phyloP scores from a whole-genome alignment of 2,329 filamentous ascomycete genomes.

The Ophiostoma triangulosporum region DNA sequence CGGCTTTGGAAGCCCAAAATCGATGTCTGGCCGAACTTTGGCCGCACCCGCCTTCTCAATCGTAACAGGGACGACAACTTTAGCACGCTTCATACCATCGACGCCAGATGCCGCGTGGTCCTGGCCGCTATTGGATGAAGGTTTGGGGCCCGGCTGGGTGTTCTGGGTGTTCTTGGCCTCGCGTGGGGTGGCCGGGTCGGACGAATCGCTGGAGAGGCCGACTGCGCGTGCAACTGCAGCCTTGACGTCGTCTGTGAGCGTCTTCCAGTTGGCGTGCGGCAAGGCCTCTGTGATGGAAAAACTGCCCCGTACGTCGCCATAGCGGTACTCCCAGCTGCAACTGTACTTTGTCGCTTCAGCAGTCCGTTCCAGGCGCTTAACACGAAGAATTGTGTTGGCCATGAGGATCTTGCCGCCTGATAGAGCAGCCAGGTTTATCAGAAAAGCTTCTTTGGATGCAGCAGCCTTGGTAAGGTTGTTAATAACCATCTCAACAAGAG shows the following conservation, averaged over 20 bases:
- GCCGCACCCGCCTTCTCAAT: no score
- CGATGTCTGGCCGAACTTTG: neutral
- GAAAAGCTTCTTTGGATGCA: slow-evolving; percentile 38
- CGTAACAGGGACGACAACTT: no score
- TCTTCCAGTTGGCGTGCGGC: slow-evolving; percentile 28
- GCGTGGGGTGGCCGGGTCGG: neutral
- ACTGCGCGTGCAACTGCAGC: slow-evolving; percentile 10
- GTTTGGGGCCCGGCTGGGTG: no score
- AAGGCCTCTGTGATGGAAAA: slow-evolving; percentile 40
- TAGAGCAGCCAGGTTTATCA: slow-evolving; percentile 45
- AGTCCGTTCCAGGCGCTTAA: slow-evolving; percentile 30
- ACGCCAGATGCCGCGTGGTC: neutral
- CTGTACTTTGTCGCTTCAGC: slow-evolving; percentile 32
- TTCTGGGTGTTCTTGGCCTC: neutral
- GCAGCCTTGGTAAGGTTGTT: slow-evolving; percentile 35
- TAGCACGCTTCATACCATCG: no score
- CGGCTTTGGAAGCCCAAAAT: neutral
- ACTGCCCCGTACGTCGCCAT: slow-evolving; percentile 37
- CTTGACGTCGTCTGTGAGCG: slow-evolving; percentile 1
- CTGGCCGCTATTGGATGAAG: neutral
- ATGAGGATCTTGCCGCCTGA: slow-evolving; percentile 40
- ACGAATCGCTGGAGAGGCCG: neutral
- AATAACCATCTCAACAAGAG: slow-evolving; percentile 40
- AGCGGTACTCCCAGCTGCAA: slow-evolving; percentile 41
- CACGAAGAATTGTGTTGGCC: slow-evolving; percentile 25